phyloP scores from a whole-genome alignment of 257 asterid species.

The Ocimum tenuiflorum region DNA sequence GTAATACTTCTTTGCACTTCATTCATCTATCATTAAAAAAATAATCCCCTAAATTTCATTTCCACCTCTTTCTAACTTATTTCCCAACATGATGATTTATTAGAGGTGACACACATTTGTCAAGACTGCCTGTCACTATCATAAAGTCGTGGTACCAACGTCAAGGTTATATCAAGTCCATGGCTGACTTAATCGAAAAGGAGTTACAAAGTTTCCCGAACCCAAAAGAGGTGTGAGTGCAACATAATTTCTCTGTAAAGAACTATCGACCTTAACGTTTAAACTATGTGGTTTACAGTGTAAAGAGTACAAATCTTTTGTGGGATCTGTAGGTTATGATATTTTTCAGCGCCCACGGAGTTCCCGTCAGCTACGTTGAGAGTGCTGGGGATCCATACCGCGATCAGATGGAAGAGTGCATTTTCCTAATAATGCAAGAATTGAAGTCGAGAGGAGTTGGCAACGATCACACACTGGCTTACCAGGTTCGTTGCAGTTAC shows the following conservation, averaged over 20 bases:
- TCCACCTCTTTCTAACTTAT: neutral
- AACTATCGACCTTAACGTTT: neutral
- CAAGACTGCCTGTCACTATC: constrained; percentile 74
- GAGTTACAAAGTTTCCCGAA: constrained; percentile 52
- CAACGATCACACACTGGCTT: constrained; percentile 78
- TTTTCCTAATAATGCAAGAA: constrained; percentile 81
- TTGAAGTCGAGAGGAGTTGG: constrained; percentile 62
- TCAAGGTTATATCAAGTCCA: constrained; percentile 74
- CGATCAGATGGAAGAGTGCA: constrained; percentile 95
- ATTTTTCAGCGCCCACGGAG: constrained; percentile 98
- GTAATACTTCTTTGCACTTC: constrained; percentile 27
- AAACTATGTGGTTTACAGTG: neutral
- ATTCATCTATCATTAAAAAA: neutral
- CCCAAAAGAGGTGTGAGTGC: constrained; percentile 56
- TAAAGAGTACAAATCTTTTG: neutral
- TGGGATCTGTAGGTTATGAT: constrained; percentile 52
- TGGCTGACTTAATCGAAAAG: constrained; percentile 84
- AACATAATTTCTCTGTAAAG: neutral
- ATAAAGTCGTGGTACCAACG: constrained; percentile 95
- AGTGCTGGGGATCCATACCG: constrained; percentile 87
- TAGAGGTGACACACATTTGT: constrained; percentile 61
- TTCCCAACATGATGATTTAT: constrained; percentile 8
- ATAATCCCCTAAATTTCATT: neutral
- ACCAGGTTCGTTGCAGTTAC: constrained; percentile 52
- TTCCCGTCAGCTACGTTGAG: constrained; percentile 90